These are phyloP conservation scores for Spirogloea muscicola DNA, from an alignment of 139 green algal species.

Conservation along the genomic window DNA sequence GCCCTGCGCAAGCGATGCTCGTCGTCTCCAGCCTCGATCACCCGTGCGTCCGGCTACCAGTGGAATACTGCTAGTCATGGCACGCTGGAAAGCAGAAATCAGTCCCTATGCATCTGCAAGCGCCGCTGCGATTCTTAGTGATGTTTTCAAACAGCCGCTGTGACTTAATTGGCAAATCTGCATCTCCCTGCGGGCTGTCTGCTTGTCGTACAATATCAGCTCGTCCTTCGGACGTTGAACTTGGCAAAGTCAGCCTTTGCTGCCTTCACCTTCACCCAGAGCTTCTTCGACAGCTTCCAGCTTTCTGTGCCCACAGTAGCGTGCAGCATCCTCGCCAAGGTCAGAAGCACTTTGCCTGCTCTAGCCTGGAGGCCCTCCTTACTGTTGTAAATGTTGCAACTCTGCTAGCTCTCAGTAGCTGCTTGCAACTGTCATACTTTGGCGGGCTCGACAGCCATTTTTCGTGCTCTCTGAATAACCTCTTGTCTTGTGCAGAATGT, in stretches of 20 bases:
- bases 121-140: neutral
- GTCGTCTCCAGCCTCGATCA: neutral
- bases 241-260: slow-evolving; percentile 37
- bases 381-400: neutral
- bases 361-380: neutral
- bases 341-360: neutral
- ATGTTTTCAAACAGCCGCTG: neutral
- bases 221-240: slow-evolving; percentile 37
- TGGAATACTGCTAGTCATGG: neutral
- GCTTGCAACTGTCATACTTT: too few species aligned
- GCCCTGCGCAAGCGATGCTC: neutral
- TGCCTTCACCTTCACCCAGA: slow-evolving; percentile 27
- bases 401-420: too few species aligned
- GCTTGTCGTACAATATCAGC: too few species aligned
- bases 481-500: too few species aligned
- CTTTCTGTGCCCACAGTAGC: neutral
- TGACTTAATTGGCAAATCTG: too few species aligned
- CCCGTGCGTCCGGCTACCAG: too few species aligned
- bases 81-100: too few species aligned
- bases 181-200: too few species aligned
- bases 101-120: neutral
- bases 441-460: neutral
- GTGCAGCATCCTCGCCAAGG: slow-evolving; percentile 36
- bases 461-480: neutral
- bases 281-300: slow-evolving; percentile 39